Percentiles rank a stretch among this genome's conserved stretches.
Evolutionary conservation across 2,329 filamentous ascomycete genomes (phyloP).

Genomic region (Truncatella angustata): DNA sequence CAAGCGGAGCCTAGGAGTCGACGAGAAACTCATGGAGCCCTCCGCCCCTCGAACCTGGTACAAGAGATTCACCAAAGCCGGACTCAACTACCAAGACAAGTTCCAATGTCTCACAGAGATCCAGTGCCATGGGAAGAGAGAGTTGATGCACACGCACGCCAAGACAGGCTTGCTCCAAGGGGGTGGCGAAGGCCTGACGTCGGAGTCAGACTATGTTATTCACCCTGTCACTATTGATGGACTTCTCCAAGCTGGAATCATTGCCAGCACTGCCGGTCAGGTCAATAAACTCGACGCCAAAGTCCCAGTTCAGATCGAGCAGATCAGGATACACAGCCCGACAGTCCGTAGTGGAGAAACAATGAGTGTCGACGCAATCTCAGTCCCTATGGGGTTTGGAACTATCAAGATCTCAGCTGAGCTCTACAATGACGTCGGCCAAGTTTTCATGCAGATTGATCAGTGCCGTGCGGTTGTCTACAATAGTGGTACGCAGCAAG

Average conservation of each 20-base stretch:
- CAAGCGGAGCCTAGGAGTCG: too few relatives aligned
- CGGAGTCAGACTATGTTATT: slow-evolving; percentile 5
- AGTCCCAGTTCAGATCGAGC: slow-evolving; percentile 10
- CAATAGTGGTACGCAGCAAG: neutral
- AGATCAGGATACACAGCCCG: neutral
- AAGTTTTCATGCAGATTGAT: slow-evolving; percentile 7
- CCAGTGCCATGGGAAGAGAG: slow-evolving; percentile 6
- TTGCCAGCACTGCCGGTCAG: slow-evolving; percentile 5
- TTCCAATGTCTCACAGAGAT: slow-evolving; percentile 14
- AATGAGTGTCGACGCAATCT: neutral
- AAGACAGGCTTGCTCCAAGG: slow-evolving; percentile 9
- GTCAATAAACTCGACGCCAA: slow-evolving; percentile 8
- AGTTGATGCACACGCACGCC: neutral
- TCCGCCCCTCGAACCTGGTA: slow-evolving; percentile 15
- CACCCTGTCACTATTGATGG: slow-evolving; percentile 14
- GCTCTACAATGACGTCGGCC: slow-evolving; percentile 6
- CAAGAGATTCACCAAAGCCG: slow-evolving; percentile 8
- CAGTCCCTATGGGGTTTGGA: slow-evolving; percentile 7
- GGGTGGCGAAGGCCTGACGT: neutral
- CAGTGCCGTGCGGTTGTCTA: neutral
- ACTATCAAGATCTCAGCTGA: slow-evolving; percentile 7
- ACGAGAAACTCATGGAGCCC: slow-evolving; percentile 9
- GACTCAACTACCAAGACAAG: slow-evolving; percentile 12
- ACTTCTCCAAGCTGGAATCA: slow-evolving; percentile 6
- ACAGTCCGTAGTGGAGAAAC: neutral